Percentiles rank a stretch among this genome's conserved stretches.
Conservation (phyloP, 2,329 filamentous ascomycete species). For the Chrysoporthe puriensis region DNA sequence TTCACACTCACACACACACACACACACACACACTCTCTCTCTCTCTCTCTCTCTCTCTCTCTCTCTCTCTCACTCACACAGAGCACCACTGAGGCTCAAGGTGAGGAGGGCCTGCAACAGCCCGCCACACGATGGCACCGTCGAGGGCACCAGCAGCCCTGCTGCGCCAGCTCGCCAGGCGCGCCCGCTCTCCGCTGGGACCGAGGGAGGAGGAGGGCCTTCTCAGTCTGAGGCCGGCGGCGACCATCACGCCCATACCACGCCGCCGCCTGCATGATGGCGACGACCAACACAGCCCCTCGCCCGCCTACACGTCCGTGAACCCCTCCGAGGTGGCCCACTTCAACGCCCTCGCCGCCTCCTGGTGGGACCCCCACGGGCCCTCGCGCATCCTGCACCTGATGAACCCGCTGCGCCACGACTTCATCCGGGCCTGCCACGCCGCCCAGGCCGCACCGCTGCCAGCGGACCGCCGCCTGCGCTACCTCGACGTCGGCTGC, state of each 20-base stretch:
- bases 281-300: conserved; percentile 8
- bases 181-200: conserved; percentile 10
- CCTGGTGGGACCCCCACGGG: conserved; percentile 97
- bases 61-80: too few species aligned
- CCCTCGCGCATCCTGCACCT: conserved; percentile 90
- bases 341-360: conserved; percentile 89
- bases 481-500: conserved; percentile 90
- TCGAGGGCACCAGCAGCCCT: conserved; percentile 24
- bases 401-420: conserved; percentile 96
- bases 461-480: conserved; percentile 48
- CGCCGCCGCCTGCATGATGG: conserved; percentile 10
- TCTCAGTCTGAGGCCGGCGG: too few species aligned
- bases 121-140: conserved; percentile 19
- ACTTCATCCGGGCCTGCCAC: conserved; percentile 81
- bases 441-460: conserved; percentile 51
- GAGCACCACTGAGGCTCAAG: not conserved
- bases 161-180: conserved; percentile 18
- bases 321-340: conserved; percentile 89
- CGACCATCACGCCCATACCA: not conserved
- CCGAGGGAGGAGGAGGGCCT: not conserved
- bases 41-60: too few species aligned
- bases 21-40: too few species aligned
- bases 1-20: too few species aligned
- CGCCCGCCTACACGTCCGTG: conserved; percentile 65
- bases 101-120: not conserved